Evolutionary conservation across 805 yeast species (phyloP), one percentile per base, ranked within the genome.

Genomic region (Blastobotrys parvus): DNA sequence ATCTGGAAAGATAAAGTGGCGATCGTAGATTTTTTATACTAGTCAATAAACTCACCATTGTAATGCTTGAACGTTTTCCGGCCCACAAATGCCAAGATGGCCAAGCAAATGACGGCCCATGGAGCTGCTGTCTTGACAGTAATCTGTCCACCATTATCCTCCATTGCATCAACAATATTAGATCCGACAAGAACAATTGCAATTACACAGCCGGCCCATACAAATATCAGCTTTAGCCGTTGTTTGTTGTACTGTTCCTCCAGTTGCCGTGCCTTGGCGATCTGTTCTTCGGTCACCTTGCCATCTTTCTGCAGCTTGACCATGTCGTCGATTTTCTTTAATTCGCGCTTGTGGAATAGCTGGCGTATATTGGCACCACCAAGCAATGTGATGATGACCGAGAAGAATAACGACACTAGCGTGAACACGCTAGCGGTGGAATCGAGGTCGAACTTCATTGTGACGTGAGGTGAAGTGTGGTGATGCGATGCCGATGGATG

Each of bases 1-100:
- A 11, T 11, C n/a, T 20, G 31, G 31, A 7, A 36, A 36, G 31
- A n/a, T 36, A 3, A 36, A 21, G 13, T 36, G 39, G 39, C n/a
- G 15, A 18, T 25, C 29, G 10, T 25, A 7, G 29, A 25, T 8
- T 7, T 25, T 25, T 25, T 25, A 25, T 8, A 7, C 29, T 25
- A 11, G 11, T n/a, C n/a, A 25, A 25, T 7, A 11, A 25, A 25
- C 29, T 25, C 29, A 8, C 29, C 29, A 25, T 25, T 25, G 29
- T 25, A 25, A 25, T 25, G 29, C 11, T 11, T 7, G 11, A 8
- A 25, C 29, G 29, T 25, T 25, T 11, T 7, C 7, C 11, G 7
- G 7, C 29, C 29, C 10, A 25, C 11, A 7, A 7, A 25, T 25
- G 29, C 29, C 7, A 25, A 11, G 11, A 25, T 11, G 10, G 29